Evolutionary conservation across 2,329 filamentous ascomycete species (phyloP).

Genomic region (Rhynchosporium secalis): DNA sequence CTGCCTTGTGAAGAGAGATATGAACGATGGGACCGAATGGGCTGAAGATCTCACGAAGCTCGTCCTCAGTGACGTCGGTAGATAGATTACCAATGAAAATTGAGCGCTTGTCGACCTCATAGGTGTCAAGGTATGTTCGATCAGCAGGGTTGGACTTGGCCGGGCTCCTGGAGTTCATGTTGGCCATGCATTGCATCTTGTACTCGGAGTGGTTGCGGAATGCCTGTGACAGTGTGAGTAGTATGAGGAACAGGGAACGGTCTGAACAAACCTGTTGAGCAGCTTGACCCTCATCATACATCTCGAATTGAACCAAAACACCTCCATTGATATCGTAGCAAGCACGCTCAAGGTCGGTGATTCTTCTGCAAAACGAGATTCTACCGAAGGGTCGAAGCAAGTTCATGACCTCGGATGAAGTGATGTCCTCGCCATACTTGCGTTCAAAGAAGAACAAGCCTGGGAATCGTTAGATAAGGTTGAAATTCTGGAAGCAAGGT

Average conservation of each 20-base stretch:
- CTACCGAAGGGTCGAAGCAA: constrained; percentile 49
- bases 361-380: constrained; percentile 39
- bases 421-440: constrained; percentile 43
- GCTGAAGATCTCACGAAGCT: constrained; percentile 43
- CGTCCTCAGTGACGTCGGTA: constrained; percentile 39
- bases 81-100: constrained; percentile 52
- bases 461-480: constrained; percentile 35
- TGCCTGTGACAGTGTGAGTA: constrained; percentile 28
- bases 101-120: constrained; percentile 49
- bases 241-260: neutral
- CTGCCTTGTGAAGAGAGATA: constrained; percentile 38
- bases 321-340: constrained; percentile 37
- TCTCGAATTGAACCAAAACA: constrained; percentile 51
- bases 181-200: constrained; percentile 42
- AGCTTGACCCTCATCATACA: constrained; percentile 53
- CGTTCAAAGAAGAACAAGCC: constrained; percentile 52
- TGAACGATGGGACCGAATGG: constrained; percentile 43
- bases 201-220: constrained; percentile 36
- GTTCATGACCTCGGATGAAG: constrained; percentile 46
- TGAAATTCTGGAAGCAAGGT: neutral
- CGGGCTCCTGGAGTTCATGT: constrained; percentile 22
- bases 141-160: constrained; percentile 18
- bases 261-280: constrained; percentile 47
- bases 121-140: constrained; percentile 39
- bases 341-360: constrained; percentile 32